A percentile compares a stretch with the other conserved stretches of the same genome.
Evolutionary conservation across 345 rosid species (phyloP).

Genomic region (Syzygium oleosum): DNA sequence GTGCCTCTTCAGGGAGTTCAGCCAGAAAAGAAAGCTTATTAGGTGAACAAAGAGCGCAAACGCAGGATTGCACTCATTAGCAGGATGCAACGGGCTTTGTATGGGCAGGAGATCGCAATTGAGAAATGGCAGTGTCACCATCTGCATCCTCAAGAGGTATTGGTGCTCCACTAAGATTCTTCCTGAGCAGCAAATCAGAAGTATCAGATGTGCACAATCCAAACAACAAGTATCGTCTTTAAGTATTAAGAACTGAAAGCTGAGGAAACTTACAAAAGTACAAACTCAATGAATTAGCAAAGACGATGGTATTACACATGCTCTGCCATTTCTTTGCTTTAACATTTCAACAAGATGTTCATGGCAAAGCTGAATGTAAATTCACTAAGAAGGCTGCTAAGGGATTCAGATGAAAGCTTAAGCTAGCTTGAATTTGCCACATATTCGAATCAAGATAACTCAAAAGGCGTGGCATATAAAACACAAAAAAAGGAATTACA

Average conservation of each 20-base stretch:
- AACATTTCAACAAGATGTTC: neutral
- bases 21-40: neutral
- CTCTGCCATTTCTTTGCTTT: neutral
- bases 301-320: neutral
- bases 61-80: neutral
- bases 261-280: neutral
- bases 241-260: neutral
- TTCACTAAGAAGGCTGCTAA: neutral
- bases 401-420: neutral
- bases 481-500: neutral
- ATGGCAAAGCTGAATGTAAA: neutral
- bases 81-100: conserved; percentile 47
- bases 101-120: conserved; percentile 33
- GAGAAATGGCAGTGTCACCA: conserved; percentile 49
- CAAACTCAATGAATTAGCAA: neutral
- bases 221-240: neutral
- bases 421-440: neutral
- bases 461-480: neutral
- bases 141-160: conserved; percentile 37
- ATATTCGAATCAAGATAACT: too few species aligned
- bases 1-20: neutral
- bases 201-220: neutral
- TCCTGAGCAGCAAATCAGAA: conserved; percentile 30
- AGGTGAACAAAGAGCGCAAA: neutral
- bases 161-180: conserved; percentile 16